A percentile compares a stretch with the other conserved stretches of the same genome.
Conservation (phyloP, 768 basidiomycete genomes). For the Stropharia rugosoannulata region DNA sequence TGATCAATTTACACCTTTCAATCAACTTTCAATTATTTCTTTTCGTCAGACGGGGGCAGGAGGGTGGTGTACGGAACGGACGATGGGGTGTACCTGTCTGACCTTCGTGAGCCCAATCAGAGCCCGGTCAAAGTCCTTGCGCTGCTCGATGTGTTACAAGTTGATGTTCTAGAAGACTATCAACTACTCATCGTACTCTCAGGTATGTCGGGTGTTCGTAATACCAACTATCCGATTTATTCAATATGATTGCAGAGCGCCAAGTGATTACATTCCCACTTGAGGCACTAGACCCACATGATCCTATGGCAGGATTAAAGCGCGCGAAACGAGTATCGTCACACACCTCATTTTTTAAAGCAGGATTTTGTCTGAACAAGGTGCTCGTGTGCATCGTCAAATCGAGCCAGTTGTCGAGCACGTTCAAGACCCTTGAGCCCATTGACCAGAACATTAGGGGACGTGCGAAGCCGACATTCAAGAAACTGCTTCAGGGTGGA, state of each 20-base stretch:
- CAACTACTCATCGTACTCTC: conserved; percentile 97
- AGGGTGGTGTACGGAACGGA: conserved; percentile 96
- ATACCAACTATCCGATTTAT: not conserved
- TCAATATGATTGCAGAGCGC: conserved; percentile 62
- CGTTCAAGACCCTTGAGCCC: conserved; percentile 96
- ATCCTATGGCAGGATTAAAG: conserved; percentile 89
- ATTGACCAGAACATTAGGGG: conserved; percentile 86
- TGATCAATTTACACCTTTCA: conserved; percentile 5
- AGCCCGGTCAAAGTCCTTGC: conserved; percentile 91
- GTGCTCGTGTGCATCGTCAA: conserved; percentile 97
- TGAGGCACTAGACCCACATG: conserved; percentile 86
- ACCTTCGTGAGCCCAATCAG: conserved; percentile 70
- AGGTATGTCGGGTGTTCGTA: conserved; percentile 45
- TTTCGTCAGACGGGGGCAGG: conserved; percentile 64
- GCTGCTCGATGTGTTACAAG: conserved; percentile 86
- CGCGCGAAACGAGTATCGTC: conserved; percentile 94
- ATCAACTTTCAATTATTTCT: not conserved
- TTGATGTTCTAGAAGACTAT: conserved; percentile 96
- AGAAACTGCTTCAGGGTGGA: conserved; percentile 89
- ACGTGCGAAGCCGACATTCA: conserved; percentile 87
- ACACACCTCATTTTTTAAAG: conserved; percentile 98
- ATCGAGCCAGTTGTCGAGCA: conserved; percentile 90
- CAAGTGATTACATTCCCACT: conserved; percentile 96
- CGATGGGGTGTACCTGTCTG: conserved; percentile 94
- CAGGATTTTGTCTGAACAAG: conserved; percentile 86